Evolutionary conservation across 345 rosid species (phyloP).

Genomic region (Cardiospermum halicacabum): DNA sequence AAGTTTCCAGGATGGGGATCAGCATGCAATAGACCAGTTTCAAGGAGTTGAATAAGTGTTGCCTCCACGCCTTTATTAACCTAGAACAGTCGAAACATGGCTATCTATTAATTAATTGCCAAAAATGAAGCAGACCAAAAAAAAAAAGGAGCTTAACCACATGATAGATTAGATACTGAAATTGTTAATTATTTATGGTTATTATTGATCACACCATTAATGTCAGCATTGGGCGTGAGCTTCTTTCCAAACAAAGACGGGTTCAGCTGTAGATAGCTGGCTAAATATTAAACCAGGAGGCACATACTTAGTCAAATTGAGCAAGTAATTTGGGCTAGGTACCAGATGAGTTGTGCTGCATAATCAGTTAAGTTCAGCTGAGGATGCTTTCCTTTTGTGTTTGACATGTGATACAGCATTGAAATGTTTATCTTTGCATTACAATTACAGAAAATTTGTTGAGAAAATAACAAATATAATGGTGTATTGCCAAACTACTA

Average conservation of each 20-base stretch:
- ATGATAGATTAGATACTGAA: neutral
- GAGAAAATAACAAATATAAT: too few species aligned
- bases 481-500: too few species aligned
- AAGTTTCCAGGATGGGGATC: conserved; percentile 98
- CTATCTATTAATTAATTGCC: conserved; percentile 15
- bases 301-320: too few species aligned
- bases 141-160: neutral
- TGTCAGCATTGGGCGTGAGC: neutral
- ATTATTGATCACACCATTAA: neutral
- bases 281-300: neutral
- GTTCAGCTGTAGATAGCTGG: conserved; percentile 4
- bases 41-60: conserved; percentile 90
- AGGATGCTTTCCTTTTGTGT: too few species aligned
- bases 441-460: too few species aligned
- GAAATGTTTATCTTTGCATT: too few species aligned
- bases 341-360: too few species aligned
- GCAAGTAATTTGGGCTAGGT: too few species aligned
- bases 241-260: neutral
- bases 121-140: neutral
- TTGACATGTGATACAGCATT: too few species aligned
- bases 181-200: neutral
- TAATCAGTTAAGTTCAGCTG: too few species aligned
- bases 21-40: conserved; percentile 92
- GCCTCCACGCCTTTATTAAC: conserved; percentile 92
- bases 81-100: conserved; percentile 32